A percentile compares a stretch with the other conserved stretches of the same genome.
Conservation (phyloP, 805 yeast genomes). For the Blastobotrys americana region DNA sequence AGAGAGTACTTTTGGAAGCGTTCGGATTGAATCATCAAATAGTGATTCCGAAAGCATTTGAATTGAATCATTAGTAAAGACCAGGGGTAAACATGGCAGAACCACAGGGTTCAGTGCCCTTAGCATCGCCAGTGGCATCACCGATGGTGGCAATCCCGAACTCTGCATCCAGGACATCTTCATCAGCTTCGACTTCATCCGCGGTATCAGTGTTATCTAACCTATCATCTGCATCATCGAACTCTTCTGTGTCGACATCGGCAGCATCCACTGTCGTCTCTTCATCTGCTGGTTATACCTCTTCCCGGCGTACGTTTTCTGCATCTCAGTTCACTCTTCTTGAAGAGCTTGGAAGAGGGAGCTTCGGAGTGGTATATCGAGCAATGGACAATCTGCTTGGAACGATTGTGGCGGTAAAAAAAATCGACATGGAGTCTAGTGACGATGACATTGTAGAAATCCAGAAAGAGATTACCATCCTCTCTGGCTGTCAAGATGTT, state of each 20-base stretch:
- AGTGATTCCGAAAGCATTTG: too few relatives aligned
- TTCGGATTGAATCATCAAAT: too few relatives aligned
- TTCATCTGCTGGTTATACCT: neutral
- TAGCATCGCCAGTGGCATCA: too few relatives aligned
- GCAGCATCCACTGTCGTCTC: constrained; percentile 7
- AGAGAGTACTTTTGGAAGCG: too few relatives aligned
- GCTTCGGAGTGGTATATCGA: constrained; percentile 68
- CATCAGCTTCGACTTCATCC: constrained; percentile 10
- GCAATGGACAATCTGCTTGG: constrained; percentile 40
- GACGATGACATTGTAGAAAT: constrained; percentile 67
- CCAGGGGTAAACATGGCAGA: too few relatives aligned
- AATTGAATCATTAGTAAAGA: too few relatives aligned
- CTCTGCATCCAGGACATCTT: constrained; percentile 1
- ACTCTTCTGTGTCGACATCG: constrained; percentile 10
- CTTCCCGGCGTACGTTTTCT: constrained; percentile 17
- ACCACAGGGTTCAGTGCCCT: neutral
- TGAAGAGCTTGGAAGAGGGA: constrained; percentile 66
- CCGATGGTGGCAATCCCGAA: too few relatives aligned
- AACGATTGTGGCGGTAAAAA: constrained; percentile 51
- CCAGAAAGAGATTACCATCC: constrained; percentile 61
- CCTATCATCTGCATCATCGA: constrained; percentile 11
- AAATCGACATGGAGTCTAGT: constrained; percentile 60
- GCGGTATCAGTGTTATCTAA: constrained; percentile 3
- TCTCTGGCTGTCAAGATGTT: constrained; percentile 56
- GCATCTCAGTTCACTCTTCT: constrained; percentile 42